A percentile compares a stretch with the other conserved stretches of the same genome.
phyloP scores from a whole-genome alignment of 2,329 filamentous ascomycete genomes.

The Macrophomina phaseolina region DNA sequence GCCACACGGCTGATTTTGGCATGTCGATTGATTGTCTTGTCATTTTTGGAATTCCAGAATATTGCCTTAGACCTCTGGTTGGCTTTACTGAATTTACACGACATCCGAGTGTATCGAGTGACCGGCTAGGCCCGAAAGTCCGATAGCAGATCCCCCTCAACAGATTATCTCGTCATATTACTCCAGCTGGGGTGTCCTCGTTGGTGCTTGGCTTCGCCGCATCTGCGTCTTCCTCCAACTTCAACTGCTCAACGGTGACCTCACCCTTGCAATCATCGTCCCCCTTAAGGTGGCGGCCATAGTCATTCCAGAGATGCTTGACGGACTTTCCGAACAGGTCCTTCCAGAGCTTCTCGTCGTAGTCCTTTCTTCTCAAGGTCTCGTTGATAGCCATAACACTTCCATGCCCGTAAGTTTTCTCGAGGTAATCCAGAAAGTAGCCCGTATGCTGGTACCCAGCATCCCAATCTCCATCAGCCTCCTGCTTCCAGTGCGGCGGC shows the following conservation, averaged over 20 bases:
- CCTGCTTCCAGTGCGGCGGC: conserved; percentile 81
- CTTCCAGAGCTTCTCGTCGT: conserved; percentile 63
- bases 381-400: conserved; percentile 67
- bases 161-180: background rate
- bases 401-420: conserved; percentile 63
- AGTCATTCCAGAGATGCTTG: conserved; percentile 75
- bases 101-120: background rate
- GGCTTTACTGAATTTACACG: background rate
- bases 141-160: background rate
- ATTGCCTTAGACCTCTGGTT: background rate
- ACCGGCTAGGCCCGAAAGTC: background rate
- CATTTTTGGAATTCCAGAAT: background rate
- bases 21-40: background rate
- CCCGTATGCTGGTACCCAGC: conserved; percentile 88
- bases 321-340: conserved; percentile 70
- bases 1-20: background rate
- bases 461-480: conserved; percentile 73
- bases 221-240: background rate
- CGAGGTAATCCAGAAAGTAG: conserved; percentile 88
- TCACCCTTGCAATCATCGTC: conserved; percentile 8
- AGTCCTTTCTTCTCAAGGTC: conserved; percentile 62
- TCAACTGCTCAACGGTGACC: background rate
- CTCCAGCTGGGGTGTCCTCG: conserved; percentile 6
- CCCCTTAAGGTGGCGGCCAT: conserved; percentile 57
- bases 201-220: background rate